Percentiles rank a stretch among this genome's conserved stretches.
phyloP scores from a whole-genome alignment of 2,329 filamentous ascomycete genomes.

The Calonectria crousiana region DNA sequence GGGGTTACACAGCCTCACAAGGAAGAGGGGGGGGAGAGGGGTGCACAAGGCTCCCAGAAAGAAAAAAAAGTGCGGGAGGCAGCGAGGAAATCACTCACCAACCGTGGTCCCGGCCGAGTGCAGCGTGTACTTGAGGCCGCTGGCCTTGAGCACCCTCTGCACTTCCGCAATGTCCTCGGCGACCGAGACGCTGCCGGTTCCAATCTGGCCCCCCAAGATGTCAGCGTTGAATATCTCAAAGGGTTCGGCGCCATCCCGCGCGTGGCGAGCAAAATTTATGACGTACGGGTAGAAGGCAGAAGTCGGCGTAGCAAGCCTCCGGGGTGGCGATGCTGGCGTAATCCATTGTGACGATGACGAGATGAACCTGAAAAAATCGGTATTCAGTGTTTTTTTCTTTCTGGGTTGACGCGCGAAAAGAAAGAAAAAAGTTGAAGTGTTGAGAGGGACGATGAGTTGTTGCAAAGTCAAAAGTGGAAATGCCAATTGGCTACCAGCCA shows the following conservation, averaged over 20 bases:
- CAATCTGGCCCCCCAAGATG: conserved; percentile 70
- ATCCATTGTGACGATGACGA: conserved; percentile 49
- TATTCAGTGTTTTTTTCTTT: neutral
- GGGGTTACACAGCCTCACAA: neutral
- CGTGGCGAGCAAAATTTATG: neutral
- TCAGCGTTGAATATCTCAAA: too few relatives aligned
- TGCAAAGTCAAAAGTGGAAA: conserved; percentile 5
- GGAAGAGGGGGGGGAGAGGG: neutral
- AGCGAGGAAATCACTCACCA: conserved; percentile 66
- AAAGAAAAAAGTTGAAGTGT: neutral
- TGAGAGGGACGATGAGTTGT: neutral
- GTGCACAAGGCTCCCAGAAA: too few relatives aligned
- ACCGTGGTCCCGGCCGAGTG: conserved; percentile 95
- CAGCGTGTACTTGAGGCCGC: conserved; percentile 87
- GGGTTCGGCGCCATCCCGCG: too few relatives aligned
- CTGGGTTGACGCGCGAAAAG: neutral
- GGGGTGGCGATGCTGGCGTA: conserved; percentile 73
- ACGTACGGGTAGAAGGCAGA: conserved; percentile 85
- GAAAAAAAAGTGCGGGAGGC: too few relatives aligned
- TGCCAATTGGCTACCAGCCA: conserved; percentile 36
- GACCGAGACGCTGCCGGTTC: conserved; percentile 81
- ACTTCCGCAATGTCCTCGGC: conserved; percentile 89
- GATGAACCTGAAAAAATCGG: neutral
- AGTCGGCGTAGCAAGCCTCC: conserved; percentile 84
- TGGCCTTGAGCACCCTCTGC: conserved; percentile 84